These are phyloP conservation scores for Exophiala sp. DNA, from an alignment of 2,329 filamentous ascomycete genomes.

Conservation along the genomic window DNA sequence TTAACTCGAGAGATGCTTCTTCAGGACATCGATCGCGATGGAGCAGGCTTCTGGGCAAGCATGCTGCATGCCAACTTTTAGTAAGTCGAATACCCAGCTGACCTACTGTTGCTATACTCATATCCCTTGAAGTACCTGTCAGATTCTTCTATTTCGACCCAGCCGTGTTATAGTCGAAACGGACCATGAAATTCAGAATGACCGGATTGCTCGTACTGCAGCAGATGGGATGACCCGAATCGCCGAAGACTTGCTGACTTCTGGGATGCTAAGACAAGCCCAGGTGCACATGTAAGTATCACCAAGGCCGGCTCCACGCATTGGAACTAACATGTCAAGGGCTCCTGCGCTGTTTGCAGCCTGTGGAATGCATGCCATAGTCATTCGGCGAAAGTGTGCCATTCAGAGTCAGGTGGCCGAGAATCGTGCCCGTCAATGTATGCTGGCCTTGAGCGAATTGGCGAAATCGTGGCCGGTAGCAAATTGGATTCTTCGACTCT, in stretches of 20 bases:
- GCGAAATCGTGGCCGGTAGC: constrained; percentile 25
- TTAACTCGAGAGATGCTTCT: neutral
- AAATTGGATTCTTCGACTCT: constrained; percentile 15
- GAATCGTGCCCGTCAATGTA: constrained; percentile 29
- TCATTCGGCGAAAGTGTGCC: constrained; percentile 20
- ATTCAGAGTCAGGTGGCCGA: constrained; percentile 27
- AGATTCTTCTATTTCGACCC: neutral
- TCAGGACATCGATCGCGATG: neutral
- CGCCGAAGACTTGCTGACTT: constrained; percentile 27
- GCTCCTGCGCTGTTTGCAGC: constrained; percentile 17
- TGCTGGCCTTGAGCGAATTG: constrained; percentile 28
- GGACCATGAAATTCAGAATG: neutral
- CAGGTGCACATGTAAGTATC: constrained; percentile 7
- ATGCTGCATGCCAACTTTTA: constrained; percentile 5
- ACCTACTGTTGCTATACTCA: neutral
- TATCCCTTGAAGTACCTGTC: neutral
- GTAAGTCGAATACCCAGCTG: neutral
- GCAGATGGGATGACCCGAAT: constrained; percentile 21
- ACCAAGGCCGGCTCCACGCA: neutral
- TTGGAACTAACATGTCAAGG: constrained; percentile 8
- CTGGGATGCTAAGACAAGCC: constrained; percentile 11
- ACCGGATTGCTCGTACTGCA: neutral
- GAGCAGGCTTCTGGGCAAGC: constrained; percentile 4
- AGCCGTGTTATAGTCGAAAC: neutral
- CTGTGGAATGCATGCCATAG: constrained; percentile 17